phyloP scores from a whole-genome alignment of 164 flowering plant genomes.

The Magnolia kwangsiensis region DNA sequence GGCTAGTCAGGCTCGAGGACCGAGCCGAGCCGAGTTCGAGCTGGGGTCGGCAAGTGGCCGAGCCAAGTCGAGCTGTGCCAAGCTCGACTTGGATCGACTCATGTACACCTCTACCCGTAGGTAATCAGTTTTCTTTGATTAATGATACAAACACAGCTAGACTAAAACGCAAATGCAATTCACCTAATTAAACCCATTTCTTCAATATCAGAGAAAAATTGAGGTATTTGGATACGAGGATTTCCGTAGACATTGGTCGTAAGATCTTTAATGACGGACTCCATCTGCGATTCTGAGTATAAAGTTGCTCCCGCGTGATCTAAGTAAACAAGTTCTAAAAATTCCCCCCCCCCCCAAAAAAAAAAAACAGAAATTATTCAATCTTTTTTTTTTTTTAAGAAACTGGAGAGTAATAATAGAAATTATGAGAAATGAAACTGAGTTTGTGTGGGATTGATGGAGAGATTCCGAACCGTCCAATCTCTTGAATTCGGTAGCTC shows the following conservation, averaged over 20 bases:
- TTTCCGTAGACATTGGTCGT: conserved; percentile 71
- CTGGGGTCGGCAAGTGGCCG: too few species aligned
- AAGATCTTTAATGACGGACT: conserved; percentile 59
- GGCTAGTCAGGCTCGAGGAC: too few species aligned
- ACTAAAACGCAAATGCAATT: not conserved
- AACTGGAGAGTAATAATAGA: not conserved
- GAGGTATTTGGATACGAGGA: conserved; percentile 75
- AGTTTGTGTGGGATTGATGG: not conserved
- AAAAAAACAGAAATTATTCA: not conserved
- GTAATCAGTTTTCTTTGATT: too few species aligned
- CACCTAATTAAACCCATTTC: not conserved
- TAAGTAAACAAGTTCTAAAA: conserved; percentile 63
- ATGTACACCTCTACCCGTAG: too few species aligned
- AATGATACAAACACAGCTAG: too few species aligned
- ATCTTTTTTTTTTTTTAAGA: not conserved
- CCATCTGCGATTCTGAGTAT: conserved; percentile 91
- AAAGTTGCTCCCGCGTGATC: conserved; percentile 96
- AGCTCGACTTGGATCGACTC: too few species aligned
- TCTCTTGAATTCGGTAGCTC: conserved; percentile 81
- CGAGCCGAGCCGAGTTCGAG: too few species aligned
- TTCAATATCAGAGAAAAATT: not conserved
- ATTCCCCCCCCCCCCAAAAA: not conserved
- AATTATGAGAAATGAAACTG: not conserved
- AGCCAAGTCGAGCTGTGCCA: too few species aligned
- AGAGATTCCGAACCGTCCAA: conserved; percentile 39